phyloP scores from a whole-genome alignment of 257 asterid genomes.

The Apocynum venetum region DNA sequence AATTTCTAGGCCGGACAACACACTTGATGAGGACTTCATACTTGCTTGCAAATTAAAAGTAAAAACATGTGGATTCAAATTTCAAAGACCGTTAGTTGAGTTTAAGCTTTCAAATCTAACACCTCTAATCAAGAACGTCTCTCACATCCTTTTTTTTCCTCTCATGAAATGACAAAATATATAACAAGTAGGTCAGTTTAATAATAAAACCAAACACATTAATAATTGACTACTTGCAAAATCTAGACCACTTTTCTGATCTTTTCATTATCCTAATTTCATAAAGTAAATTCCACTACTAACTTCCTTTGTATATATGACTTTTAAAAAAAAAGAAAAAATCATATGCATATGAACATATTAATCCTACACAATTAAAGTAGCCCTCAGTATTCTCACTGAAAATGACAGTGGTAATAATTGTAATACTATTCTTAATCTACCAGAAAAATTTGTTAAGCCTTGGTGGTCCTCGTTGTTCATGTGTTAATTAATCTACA shows the following conservation, averaged over 20 bases:
- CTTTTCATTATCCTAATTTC: neutral
- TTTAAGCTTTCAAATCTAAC: neutral
- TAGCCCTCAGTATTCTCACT: neutral
- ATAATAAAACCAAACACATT: neutral
- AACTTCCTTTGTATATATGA: neutral
- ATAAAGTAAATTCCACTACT: neutral
- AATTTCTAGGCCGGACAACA: neutral
- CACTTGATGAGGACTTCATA: neutral
- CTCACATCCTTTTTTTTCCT: neutral
- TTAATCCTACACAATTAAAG: neutral
- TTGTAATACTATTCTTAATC: neutral
- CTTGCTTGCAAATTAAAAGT: neutral
- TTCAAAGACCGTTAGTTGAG: constrained; percentile 33
- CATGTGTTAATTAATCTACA: no score
- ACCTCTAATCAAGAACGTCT: no score
- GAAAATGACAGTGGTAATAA: neutral
- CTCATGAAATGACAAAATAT: constrained; percentile 5
- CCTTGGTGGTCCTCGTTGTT: neutral
- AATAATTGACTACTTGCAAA: neutral
- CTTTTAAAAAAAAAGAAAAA: no score
- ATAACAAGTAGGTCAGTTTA: neutral
- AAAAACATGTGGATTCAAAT: neutral
- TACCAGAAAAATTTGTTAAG: neutral
- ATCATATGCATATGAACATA: neutral
- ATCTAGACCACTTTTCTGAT: neutral